phyloP scores from a whole-genome alignment of 345 rosid species.

The Citropsis articulata region DNA sequence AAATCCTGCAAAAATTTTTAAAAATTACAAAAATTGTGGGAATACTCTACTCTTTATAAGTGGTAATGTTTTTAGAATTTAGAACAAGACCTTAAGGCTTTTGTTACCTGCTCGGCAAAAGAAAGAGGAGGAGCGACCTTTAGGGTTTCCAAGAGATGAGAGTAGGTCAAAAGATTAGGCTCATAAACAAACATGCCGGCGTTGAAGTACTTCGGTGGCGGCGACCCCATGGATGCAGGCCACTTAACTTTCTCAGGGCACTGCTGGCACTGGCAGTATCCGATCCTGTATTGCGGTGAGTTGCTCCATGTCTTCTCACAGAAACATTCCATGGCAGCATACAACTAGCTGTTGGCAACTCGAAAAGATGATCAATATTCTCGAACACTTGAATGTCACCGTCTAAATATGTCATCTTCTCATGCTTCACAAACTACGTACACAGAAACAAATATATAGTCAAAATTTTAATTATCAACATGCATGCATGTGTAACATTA shows the following conservation, averaged over 20 bases:
- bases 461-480: neutral
- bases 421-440: conserved; percentile 55
- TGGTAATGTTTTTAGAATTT: too few relatives aligned
- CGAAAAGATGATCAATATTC: conserved; percentile 63
- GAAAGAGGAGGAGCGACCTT: conserved; percentile 43
- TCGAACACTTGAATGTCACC: conserved; percentile 67
- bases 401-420: conserved; percentile 62
- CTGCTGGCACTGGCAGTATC: conserved; percentile 71
- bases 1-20: conserved; percentile 39
- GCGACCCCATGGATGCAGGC: conserved; percentile 36
- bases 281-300: conserved; percentile 48
- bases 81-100: neutral
- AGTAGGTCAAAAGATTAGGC: conserved; percentile 44
- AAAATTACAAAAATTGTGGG: neutral
- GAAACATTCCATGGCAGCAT: conserved; percentile 65
- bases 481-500: neutral
- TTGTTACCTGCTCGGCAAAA: conserved; percentile 67
- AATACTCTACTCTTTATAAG: too few relatives aligned
- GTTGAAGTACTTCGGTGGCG: conserved; percentile 61
- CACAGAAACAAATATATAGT: neutral
- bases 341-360: conserved; percentile 42
- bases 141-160: conserved; percentile 38
- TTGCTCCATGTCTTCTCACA: conserved; percentile 52
- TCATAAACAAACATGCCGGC: conserved; percentile 66
- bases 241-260: conserved; percentile 52